Evolutionary conservation across 2,329 filamentous ascomycete species (phyloP), one percentile per base, ranked within the genome.

Genomic region (Calonectria hongkongensis): DNA sequence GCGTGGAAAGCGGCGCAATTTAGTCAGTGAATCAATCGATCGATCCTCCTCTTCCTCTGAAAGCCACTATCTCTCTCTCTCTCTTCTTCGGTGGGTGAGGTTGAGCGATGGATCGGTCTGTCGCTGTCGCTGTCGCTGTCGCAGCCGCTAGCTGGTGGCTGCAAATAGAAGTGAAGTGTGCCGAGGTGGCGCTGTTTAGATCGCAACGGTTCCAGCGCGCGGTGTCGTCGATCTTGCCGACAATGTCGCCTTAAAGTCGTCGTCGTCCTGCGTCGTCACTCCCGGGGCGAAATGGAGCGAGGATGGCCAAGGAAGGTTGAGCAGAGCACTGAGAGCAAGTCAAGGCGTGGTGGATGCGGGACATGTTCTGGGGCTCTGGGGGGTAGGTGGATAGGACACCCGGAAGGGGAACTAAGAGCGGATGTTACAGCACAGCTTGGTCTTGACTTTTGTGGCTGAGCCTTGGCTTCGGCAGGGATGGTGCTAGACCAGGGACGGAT

Each of bases 391-490:
- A 48, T 43, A 58, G 56, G 41, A 68, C 39, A 41, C 45, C 66
- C 56, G 54, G 68, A 66, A 60, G 21, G 68, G 68, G 50, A 62
- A 48, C 58, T 56, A 41, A 48, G 48, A 70, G 64, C 54, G 39
- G 67, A 36, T 41, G 68, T 65, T 25, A 25, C 39, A 48, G 60
- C 39, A 47, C 58, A 36, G 66, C 56, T 41, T 54, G 70, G 60
- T 30, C 76, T 76, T 47, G 30, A 73, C 71, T 76, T 68, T 64
- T 27, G 62, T 76, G 77, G 77, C 73, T 76, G 58, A 58, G 72
- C 70, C 54, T 70, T 66, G 68, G 50, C 66, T 48, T 64, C 68
- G 76, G 77, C 48, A 54, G 65, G 65, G 50, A 56, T 50, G 25
- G 21, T 72, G 58, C 75, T 79, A 79, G 64, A 71, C 74, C 71